Conservation (phyloP, 495 filamentous ascomycete genomes). For the Neurospora sp. region DNA sequence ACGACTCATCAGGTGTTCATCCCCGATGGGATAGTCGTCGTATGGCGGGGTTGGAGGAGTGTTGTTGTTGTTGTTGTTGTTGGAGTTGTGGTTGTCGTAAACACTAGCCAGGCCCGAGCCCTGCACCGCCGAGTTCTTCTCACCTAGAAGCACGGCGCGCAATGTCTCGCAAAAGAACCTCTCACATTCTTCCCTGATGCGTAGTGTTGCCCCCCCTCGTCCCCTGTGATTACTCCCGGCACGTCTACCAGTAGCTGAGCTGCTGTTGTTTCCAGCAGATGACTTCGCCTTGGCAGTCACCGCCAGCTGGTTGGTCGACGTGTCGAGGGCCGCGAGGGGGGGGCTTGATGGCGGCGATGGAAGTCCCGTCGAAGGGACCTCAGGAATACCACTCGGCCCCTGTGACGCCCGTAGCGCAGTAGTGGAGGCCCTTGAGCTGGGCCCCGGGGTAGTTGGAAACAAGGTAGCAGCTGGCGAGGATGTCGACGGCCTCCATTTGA, state of each 20-base stretch:
- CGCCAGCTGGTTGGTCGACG: constrained; percentile 48
- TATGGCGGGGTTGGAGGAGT: constrained; percentile 25
- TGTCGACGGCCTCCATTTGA: constrained; percentile 32
- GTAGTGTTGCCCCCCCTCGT: constrained; percentile 83
- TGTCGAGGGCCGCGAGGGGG: constrained; percentile 58
- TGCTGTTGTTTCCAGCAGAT: constrained; percentile 18
- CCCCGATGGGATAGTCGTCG: constrained; percentile 24
- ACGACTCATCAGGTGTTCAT: constrained; percentile 10
- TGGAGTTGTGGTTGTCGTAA: constrained; percentile 20
- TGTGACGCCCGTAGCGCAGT: constrained; percentile 68
- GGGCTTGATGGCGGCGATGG: constrained; percentile 71
- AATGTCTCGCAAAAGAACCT: constrained; percentile 97
- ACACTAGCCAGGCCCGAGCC: constrained; percentile 70
- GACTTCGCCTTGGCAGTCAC: constrained; percentile 41
- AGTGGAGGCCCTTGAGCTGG: constrained; percentile 69
- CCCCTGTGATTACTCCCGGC: constrained; percentile 23
- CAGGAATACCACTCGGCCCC: constrained; percentile 96
- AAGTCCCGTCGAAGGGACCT: constrained; percentile 72
- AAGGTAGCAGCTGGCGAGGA: constrained; percentile 80
- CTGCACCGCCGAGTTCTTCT: constrained; percentile 63
- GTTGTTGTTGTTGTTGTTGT: not conserved
- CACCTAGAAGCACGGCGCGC: constrained; percentile 88
- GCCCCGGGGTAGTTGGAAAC: constrained; percentile 39
- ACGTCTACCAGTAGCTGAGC: not conserved
- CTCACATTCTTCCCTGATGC: constrained; percentile 99